A percentile compares a stretch with the other conserved stretches of the same genome.
Evolutionary conservation across 2,329 filamentous ascomycete genomes (phyloP).

Genomic region (Didymellaceae sp.): DNA sequence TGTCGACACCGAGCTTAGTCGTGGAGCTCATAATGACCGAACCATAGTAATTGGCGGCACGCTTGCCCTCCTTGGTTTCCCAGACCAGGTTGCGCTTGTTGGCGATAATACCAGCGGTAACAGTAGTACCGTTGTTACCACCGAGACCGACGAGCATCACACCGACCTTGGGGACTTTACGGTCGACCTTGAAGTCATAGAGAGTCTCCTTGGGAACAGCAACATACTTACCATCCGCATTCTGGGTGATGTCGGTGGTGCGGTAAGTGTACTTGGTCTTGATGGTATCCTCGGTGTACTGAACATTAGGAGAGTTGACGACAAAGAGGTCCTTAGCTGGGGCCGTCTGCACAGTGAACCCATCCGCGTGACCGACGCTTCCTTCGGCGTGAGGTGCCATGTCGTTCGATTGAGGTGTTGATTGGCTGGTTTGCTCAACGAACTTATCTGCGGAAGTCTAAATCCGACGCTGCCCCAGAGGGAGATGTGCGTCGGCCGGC

Average conservation of each 20-base stretch:
- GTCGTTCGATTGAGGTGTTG: constrained; percentile 46
- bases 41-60: constrained; percentile 94
- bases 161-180: constrained; percentile 89
- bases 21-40: constrained; percentile 97
- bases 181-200: constrained; percentile 98
- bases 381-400: constrained; percentile 96
- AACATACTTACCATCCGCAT: constrained; percentile 76
- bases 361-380: constrained; percentile 62
- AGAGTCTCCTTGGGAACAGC: constrained; percentile 86
- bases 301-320: constrained; percentile 90
- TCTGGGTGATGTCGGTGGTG: constrained; percentile 81
- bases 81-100: constrained; percentile 86
- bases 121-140: constrained; percentile 97
- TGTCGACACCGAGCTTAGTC: constrained; percentile 91
- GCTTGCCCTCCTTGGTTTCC: constrained; percentile 91
- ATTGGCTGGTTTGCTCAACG: constrained; percentile 29
- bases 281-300: constrained; percentile 87
- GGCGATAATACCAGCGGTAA: constrained; percentile 95
- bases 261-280: constrained; percentile 95
- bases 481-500: constrained; percentile 93
- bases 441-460: constrained; percentile 51
- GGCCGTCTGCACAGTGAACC: constrained; percentile 53
- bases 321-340: constrained; percentile 72
- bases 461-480: constrained; percentile 78
- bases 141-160: constrained; percentile 98